A percentile compares a stretch with the other conserved stretches of the same genome.
phyloP scores from a whole-genome alignment of 768 basidiomycete species.

The Sporobolomyces pararoseus region DNA sequence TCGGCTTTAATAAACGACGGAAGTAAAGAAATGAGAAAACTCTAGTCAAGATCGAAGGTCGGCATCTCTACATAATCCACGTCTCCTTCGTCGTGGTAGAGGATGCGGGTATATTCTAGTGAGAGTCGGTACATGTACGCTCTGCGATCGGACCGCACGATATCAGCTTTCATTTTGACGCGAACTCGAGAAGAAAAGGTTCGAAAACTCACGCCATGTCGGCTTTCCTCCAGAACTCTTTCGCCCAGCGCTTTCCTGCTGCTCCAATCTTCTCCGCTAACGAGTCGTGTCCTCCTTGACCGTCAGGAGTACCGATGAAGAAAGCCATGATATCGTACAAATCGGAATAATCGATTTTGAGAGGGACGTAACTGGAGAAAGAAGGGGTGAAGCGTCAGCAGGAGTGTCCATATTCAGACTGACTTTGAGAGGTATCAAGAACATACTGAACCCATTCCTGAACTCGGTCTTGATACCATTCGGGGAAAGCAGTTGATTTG shows the following conservation, averaged over 20 bases:
- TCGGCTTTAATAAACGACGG: too few relatives aligned
- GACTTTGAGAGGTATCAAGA: neutral
- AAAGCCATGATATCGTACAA: constrained; percentile 50
- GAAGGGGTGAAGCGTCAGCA: too few relatives aligned
- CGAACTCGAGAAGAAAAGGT: neutral
- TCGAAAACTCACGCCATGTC: constrained; percentile 49
- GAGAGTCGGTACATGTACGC: constrained; percentile 46
- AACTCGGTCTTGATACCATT: constrained; percentile 46
- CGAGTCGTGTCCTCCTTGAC: constrained; percentile 47
- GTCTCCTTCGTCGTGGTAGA: constrained; percentile 42
- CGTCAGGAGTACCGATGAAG: constrained; percentile 45
- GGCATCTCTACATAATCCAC: constrained; percentile 36
- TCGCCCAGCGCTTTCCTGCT: constrained; percentile 49
- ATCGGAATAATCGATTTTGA: constrained; percentile 52
- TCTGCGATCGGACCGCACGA: neutral
- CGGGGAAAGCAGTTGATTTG: constrained; percentile 54
- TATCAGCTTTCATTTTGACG: too few relatives aligned
- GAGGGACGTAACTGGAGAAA: constrained; percentile 47
- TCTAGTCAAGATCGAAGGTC: constrained; percentile 13
- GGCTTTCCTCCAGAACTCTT: constrained; percentile 48
- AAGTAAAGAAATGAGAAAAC: too few relatives aligned
- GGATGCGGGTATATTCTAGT: constrained; percentile 47
- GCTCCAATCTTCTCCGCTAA: constrained; percentile 50
- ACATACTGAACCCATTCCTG: constrained; percentile 47
- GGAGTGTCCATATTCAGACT: neutral